These are phyloP conservation scores for Trebouxia gelatinosa DNA, from an alignment of 163 green algal species.

Conservation along the genomic window DNA sequence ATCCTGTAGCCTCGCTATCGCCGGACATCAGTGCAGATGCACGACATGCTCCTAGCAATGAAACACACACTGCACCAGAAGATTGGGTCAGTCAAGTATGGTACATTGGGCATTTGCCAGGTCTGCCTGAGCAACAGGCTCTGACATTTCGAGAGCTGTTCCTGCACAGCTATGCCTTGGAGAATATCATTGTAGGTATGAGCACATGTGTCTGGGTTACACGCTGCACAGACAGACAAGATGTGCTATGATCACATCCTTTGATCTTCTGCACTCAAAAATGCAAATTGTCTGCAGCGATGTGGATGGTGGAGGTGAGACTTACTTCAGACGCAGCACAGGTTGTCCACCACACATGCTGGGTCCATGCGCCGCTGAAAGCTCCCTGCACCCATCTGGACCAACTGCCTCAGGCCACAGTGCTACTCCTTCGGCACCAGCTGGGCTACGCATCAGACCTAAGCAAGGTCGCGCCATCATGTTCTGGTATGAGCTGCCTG, in stretches of 20 bases:
- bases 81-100: conserved; percentile 22
- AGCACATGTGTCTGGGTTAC: neutral
- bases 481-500: no score
- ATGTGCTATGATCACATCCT: no score
- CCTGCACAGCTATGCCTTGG: conserved; percentile 33
- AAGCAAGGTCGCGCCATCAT: conserved; percentile 21
- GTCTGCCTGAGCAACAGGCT: neutral
- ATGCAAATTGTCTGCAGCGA: no score
- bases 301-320: conserved; percentile 16
- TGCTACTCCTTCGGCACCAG: neutral
- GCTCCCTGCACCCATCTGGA: neutral
- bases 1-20: neutral
- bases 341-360: neutral
- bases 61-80: no score
- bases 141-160: conserved; percentile 42
- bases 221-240: no score
- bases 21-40: neutral
- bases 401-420: neutral
- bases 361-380: neutral
- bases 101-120: conserved; percentile 18
- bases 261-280: no score
- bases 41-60: no score
- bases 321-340: conserved; percentile 8
- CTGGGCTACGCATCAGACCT: neutral
- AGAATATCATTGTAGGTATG: conserved; percentile 37